Evolutionary conservation across 108 stramenopile genomes (phyloP).

Genomic region (Nitzschia palea): DNA sequence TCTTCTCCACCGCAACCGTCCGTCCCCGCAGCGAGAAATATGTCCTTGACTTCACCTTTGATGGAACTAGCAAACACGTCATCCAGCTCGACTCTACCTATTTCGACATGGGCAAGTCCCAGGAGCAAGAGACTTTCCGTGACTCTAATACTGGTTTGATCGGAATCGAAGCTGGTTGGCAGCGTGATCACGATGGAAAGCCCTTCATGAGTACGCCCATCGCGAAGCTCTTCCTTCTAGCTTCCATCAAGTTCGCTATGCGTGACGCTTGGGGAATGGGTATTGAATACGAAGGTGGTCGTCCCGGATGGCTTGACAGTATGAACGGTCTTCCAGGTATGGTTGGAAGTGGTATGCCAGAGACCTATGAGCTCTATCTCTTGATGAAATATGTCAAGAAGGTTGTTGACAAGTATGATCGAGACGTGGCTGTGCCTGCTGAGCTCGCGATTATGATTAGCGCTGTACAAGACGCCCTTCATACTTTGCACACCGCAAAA

Average conservation of each 20-base stretch:
- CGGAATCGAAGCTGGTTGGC: slow-evolving; percentile 88
- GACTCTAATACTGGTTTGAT: slow-evolving; percentile 72
- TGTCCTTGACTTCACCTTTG: slow-evolving; percentile 81
- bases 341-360: slow-evolving; percentile 91
- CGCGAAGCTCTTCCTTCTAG: slow-evolving; percentile 80
- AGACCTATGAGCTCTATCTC: slow-evolving; percentile 88
- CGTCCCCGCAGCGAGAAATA: slow-evolving; percentile 87
- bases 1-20: slow-evolving; percentile 88
- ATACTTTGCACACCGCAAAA: slow-evolving; percentile 65
- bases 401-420: slow-evolving; percentile 71
- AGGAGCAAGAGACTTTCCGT: slow-evolving; percentile 82
- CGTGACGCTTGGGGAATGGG: slow-evolving; percentile 97
- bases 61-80: slow-evolving; percentile 80
- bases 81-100: slow-evolving; percentile 85
- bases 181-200: slow-evolving; percentile 63
- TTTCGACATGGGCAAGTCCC: slow-evolving; percentile 68
- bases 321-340: slow-evolving; percentile 96
- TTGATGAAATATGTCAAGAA: slow-evolving; percentile 78
- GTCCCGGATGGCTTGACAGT: slow-evolving; percentile 96
- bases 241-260: slow-evolving; percentile 87
- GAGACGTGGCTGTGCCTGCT: slow-evolving; percentile 65
- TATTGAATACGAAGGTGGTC: slow-evolving; percentile 95
- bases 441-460: slow-evolving; percentile 78
- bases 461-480: slow-evolving; percentile 70
- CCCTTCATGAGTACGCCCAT: slow-evolving; percentile 73